A percentile compares a stretch with the other conserved stretches of the same genome.
Evolutionary conservation across 345 rosid species (phyloP).

Genomic region (Eucalyptus virginea): DNA sequence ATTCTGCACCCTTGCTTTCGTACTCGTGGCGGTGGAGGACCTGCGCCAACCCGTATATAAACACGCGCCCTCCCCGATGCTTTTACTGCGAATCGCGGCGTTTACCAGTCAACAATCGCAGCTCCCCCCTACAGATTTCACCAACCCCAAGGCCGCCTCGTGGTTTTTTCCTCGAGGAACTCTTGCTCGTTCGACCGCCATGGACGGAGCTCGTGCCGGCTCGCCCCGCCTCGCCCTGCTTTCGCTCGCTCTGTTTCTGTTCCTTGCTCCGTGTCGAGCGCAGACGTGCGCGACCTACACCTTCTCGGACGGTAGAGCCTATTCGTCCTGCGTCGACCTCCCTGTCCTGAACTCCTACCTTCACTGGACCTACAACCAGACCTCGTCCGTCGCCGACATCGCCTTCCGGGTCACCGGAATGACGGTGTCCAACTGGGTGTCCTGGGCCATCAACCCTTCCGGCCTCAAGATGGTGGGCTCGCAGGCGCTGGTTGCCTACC

Average conservation of each 20-base stretch:
- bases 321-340: conserved; percentile 23
- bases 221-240: background rate
- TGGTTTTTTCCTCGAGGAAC: background rate
- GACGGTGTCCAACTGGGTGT: conserved; percentile 27
- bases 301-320: conserved; percentile 12
- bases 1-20: background rate
- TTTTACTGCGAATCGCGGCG: background rate
- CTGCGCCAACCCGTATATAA: background rate
- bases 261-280: conserved; percentile 2
- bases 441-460: conserved; percentile 74
- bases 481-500: conserved; percentile 60
- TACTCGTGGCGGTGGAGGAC: background rate
- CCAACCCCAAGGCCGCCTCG: background rate
- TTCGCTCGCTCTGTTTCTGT: background rate
- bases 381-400: conserved; percentile 25
- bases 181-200: background rate
- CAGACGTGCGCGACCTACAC: conserved; percentile 17
- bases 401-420: conserved; percentile 51
- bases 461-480: conserved; percentile 23
- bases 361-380: conserved; percentile 43
- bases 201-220: background rate
- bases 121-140: background rate
- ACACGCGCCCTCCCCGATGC: background rate
- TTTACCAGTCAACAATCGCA: background rate
- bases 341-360: conserved; percentile 37